Base-by-base conservation (phyloP, 805 yeast genomes). In the Metschnikowia lachancei region DNA sequence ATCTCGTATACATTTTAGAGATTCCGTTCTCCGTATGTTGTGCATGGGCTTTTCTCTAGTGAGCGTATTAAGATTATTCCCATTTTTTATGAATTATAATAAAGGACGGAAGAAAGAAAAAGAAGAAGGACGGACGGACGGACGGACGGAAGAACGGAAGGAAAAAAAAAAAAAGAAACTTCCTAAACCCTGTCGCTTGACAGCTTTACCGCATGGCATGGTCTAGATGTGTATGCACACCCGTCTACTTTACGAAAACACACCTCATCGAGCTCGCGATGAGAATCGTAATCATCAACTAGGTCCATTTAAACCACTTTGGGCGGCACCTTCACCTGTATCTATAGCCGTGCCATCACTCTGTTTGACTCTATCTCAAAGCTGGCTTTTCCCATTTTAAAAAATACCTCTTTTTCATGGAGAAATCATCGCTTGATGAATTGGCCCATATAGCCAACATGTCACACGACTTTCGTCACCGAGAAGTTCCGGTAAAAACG, bases 391-490 rank as follows among this genome's bases (percentile, higher is more conserved):
- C 8, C 4, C 4, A 22, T 22, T 22, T 8, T 22, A 4, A 22
- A 22, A 22, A 22, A 22, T 8, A 5, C 24, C 24, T 5, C 24
- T 5, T 22, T 22, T 22, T 29, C 32, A 53, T 53, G 57, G 54
- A 51, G 22, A 54, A 50, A 32, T 59, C 61, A 37, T 67, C 76
- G 18, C 59, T 72, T 20, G 73, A 72, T 47, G 66, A 58, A 43
- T 58, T 72, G 52, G 75, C 73, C 2, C 74, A 69, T 47, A 67
- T 70, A 11, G 77, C 77, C 46, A 69, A 70, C 54, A 69, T 70
- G 67, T 61, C 74, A n/a, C 73, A 65, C 43, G 75, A 67, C 49
- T 61, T 70, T 29, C 67, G 59, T 39, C 55, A 59, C 24, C 63
- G 64, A 40, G 41, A 41, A 19, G 19, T 26, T 1, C 32, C 44